These are phyloP conservation scores for Coccomyxa subellipsoidea DNA, from an alignment of 163 green algal species.

Conservation along the genomic window DNA sequence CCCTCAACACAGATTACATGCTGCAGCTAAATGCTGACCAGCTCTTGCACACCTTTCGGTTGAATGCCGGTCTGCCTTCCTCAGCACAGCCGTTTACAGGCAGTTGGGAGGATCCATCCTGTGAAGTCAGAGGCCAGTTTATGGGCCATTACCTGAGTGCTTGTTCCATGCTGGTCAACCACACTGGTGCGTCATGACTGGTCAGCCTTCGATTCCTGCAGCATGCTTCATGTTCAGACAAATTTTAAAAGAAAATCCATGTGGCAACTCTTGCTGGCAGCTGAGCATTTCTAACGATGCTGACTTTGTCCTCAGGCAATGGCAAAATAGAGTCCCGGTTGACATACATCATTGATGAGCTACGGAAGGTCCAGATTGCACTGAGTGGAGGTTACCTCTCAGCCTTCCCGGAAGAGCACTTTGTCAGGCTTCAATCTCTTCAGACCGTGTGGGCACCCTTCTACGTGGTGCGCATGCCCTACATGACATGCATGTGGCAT, in stretches of 20 bases:
- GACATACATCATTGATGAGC: conserved; percentile 41
- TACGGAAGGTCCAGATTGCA: conserved; percentile 40
- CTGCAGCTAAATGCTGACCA: conserved; percentile 34
- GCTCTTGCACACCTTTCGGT: conserved; percentile 48
- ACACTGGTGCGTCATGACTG: conserved; percentile 19
- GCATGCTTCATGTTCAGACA: neutral
- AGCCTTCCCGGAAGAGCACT: conserved; percentile 68
- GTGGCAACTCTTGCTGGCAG: neutral
- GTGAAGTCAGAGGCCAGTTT: conserved; percentile 21
- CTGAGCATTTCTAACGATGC: neutral
- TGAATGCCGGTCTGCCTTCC: conserved; percentile 25
- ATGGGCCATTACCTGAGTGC: conserved; percentile 30
- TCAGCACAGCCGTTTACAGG: conserved; percentile 24
- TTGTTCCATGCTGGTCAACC: conserved; percentile 9
- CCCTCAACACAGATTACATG: conserved; percentile 46
- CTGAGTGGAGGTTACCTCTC: conserved; percentile 66
- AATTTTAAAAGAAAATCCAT: neutral
- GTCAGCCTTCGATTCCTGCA: neutral
- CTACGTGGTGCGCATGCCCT: conserved; percentile 43
- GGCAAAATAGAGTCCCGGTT: neutral
- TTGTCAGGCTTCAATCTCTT: conserved; percentile 67
- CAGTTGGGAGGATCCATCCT: conserved; percentile 42
- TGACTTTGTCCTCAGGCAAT: neutral
- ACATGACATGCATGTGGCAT: too few species aligned
- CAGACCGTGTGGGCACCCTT: conserved; percentile 75